Evolutionary conservation across 441 rosid species (phyloP).

Genomic region (Erodium texanum): DNA sequence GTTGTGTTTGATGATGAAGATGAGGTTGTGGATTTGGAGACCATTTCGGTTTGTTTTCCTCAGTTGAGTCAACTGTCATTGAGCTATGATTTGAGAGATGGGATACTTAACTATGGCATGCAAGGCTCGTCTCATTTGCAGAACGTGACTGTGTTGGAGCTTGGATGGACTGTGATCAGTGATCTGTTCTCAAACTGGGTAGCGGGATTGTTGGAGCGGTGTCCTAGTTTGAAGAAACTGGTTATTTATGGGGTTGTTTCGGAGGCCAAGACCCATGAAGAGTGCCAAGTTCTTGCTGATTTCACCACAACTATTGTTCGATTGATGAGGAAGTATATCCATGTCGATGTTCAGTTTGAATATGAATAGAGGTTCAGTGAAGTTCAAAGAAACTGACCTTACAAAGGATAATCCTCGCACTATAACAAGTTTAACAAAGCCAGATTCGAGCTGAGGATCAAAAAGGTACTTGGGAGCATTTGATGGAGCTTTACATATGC

Average conservation of each 20-base stretch:
- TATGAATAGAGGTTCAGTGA: conserved; percentile 15
- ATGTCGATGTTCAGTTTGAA: conserved; percentile 63
- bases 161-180: conserved; percentile 60
- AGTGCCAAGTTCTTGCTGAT: conserved; percentile 50
- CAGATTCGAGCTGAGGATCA: neutral
- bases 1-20: conserved; percentile 51
- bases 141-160: conserved; percentile 55
- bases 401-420: neutral
- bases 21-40: conserved; percentile 59
- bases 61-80: conserved; percentile 56
- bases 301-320: conserved; percentile 61
- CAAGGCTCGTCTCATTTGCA: conserved; percentile 48
- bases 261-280: conserved; percentile 52
- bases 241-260: conserved; percentile 61
- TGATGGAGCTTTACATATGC: neutral
- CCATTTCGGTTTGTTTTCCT: conserved; percentile 53
- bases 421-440: neutral
- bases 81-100: conserved; percentile 51
- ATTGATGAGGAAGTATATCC: conserved; percentile 62
- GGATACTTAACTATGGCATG: conserved; percentile 34
- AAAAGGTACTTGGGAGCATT: neutral
- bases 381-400: neutral
- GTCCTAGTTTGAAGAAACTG: conserved; percentile 59
- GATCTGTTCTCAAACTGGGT: conserved; percentile 62
- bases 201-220: conserved; percentile 47